A percentile compares a stretch with the other conserved stretches of the same genome.
Conservation (phyloP, 768 basidiomycete species). For the Vararia minispora region DNA sequence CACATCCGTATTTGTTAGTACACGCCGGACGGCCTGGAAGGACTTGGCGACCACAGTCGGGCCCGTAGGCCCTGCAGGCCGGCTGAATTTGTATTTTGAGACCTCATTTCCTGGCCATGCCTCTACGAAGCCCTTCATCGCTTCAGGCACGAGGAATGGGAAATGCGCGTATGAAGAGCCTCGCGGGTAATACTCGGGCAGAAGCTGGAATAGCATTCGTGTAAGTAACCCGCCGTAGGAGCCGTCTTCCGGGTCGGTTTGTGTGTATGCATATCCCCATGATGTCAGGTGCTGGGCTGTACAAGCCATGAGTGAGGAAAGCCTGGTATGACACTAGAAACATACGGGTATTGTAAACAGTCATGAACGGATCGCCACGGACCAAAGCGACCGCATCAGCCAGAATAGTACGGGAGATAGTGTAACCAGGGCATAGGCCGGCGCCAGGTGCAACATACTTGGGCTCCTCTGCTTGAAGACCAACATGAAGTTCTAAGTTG, state of each 20-base stretch:
- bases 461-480: conserved; percentile 47
- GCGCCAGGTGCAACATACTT: conserved; percentile 56
- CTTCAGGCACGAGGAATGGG: conserved; percentile 61
- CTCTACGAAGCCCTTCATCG: conserved; percentile 30
- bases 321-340: too few relatives aligned
- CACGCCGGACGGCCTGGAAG: conserved; percentile 1
- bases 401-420: conserved; percentile 77
- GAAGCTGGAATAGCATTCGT: conserved; percentile 58
- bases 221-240: conserved; percentile 69
- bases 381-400: conserved; percentile 66
- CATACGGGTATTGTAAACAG: conserved; percentile 67
- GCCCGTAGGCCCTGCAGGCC: conserved; percentile 25
- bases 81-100: conserved; percentile 46
- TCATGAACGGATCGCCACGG: conserved; percentile 73
- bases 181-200: conserved; percentile 58
- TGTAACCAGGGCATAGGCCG: conserved; percentile 74
- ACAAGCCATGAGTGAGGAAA: neutral
- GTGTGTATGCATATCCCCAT: conserved; percentile 72
- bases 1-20: neutral
- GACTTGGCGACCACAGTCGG: neutral
- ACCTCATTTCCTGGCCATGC: conserved; percentile 21
- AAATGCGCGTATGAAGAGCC: conserved; percentile 67
- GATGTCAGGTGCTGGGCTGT: conserved; percentile 62
- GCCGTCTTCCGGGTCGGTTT: conserved; percentile 50
- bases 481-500: conserved; percentile 65